These are phyloP conservation scores for Arthrinium phaeospermum DNA, from an alignment of 2,329 filamentous ascomycete species.

Conservation along the genomic window DNA sequence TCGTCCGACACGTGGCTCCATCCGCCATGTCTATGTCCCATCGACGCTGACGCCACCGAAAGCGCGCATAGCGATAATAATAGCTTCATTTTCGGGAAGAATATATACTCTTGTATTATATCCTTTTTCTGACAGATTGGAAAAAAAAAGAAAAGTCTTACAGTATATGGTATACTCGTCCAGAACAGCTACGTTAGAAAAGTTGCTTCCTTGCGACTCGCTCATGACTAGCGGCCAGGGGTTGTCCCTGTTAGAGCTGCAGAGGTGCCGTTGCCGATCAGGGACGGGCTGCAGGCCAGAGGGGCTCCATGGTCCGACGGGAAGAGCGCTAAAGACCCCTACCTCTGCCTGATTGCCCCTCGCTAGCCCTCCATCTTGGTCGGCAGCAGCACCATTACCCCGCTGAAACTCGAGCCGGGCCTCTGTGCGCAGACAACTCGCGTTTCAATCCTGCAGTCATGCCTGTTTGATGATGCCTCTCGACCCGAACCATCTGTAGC, in stretches of 20 bases:
- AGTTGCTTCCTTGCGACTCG: background rate
- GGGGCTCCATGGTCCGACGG: background rate
- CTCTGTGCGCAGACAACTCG: constrained; percentile 19
- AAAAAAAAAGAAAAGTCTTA: background rate
- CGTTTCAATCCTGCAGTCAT: constrained; percentile 17
- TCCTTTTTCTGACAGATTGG: background rate
- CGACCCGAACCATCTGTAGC: background rate
- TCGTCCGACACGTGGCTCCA: constrained; percentile 34
- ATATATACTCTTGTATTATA: background rate
- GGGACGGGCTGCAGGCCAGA: background rate
- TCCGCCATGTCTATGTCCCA: constrained; percentile 16
- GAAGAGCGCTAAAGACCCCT: constrained; percentile 1
- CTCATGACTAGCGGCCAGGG: background rate
- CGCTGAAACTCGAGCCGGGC: background rate
- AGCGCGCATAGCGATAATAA: constrained; percentile 24
- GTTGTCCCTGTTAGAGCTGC: background rate
- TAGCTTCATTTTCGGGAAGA: background rate
- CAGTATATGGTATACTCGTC: background rate
- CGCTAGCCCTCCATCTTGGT: background rate
- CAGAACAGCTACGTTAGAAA: background rate
- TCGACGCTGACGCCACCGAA: constrained; percentile 22
- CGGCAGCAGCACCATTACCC: background rate
- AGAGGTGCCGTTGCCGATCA: constrained; percentile 7
- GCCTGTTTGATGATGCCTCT: background rate
- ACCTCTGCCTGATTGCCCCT: background rate